These are phyloP conservation scores for Telopea speciosissima DNA, from an alignment of 177 flowering plant species.

Conservation along the genomic window DNA sequence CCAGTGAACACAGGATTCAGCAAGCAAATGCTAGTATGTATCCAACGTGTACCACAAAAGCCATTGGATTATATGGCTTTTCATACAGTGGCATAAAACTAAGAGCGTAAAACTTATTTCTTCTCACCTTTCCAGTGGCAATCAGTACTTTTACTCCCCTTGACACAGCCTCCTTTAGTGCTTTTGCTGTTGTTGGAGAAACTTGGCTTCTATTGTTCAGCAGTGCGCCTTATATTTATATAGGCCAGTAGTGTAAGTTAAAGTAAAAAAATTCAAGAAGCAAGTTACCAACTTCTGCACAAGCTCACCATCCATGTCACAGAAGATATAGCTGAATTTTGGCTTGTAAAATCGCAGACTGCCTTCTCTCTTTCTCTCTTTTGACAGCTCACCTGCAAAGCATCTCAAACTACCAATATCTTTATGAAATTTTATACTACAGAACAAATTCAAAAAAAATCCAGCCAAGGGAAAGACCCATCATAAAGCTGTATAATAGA, in stretches of 20 bases:
- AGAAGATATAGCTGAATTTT: constrained; percentile 80
- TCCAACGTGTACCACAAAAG: no score
- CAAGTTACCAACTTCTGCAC: neutral
- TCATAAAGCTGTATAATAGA: neutral
- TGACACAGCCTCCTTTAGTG: constrained; percentile 72
- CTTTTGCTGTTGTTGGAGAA: constrained; percentile 50
- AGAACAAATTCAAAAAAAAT: neutral
- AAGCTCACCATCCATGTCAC: constrained; percentile 96
- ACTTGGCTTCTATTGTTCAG: constrained; percentile 84
- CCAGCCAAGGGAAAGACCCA: constrained; percentile 4
- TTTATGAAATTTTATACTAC: constrained; percentile 11
- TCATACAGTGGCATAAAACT: no score
- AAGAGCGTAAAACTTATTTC: neutral
- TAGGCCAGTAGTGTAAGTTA: constrained; percentile 11
- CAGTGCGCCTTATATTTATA: constrained; percentile 60
- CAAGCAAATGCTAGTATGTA: no score
- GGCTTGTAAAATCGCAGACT: constrained; percentile 80
- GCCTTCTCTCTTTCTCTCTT: constrained; percentile 83
- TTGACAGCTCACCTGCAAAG: constrained; percentile 40
- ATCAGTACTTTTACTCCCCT: constrained; percentile 84
- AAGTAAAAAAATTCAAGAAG: neutral
- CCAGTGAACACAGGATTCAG: no score
- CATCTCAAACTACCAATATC: constrained; percentile 21
- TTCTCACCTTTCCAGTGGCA: constrained; percentile 90
- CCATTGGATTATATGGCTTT: no score